Percentiles rank a stretch among this genome's conserved stretches.
These are phyloP conservation scores for Russula olivacea DNA, from an alignment of 768 basidiomycete species.

Conservation along the genomic window DNA sequence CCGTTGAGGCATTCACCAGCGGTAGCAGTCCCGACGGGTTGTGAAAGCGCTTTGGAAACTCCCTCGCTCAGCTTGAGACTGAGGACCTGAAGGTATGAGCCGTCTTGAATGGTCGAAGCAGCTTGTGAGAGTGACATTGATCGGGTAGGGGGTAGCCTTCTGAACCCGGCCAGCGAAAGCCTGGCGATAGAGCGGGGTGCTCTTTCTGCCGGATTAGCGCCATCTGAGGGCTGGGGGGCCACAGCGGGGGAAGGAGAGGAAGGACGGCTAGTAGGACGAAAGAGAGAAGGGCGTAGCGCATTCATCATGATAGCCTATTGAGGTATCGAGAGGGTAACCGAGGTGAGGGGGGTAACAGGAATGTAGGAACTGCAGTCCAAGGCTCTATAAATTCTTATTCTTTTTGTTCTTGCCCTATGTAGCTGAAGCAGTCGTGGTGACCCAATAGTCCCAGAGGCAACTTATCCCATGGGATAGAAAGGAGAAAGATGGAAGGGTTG, in stretches of 20 bases:
- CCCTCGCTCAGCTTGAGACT: conserved; percentile 76
- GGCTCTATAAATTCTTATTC: conserved; percentile 18
- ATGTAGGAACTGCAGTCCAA: conserved; percentile 17
- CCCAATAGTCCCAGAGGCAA: conserved; percentile 31
- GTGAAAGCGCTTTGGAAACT: conserved; percentile 66
- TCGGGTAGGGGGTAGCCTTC: conserved; percentile 47
- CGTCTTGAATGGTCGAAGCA: conserved; percentile 60
- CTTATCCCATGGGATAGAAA: conserved; percentile 41
- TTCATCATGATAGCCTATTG: conserved; percentile 43
- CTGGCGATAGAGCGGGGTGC: conserved; percentile 49
- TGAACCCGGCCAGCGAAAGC: conserved; percentile 53
- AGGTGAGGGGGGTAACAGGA: conserved; percentile 27
- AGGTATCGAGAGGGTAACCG: conserved; percentile 18
- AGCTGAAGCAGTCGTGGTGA: conserved; percentile 39
- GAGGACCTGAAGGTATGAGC: conserved; percentile 72
- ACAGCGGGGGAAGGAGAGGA: conserved; percentile 50
- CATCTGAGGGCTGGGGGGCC: conserved; percentile 34
- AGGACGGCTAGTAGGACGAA: conserved; percentile 58
- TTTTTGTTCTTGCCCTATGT: conserved; percentile 22
- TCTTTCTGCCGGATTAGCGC: conserved; percentile 39
- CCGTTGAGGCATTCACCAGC: conserved; percentile 54
- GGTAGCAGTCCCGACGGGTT: conserved; percentile 50
- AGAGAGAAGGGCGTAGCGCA: conserved; percentile 60
- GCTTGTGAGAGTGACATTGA: conserved; percentile 33
- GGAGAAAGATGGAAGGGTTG: conserved; percentile 7